These are phyloP conservation scores for Chrysoporthe austroafricana DNA, from an alignment of 2,329 filamentous ascomycete genomes.

Conservation along the genomic window DNA sequence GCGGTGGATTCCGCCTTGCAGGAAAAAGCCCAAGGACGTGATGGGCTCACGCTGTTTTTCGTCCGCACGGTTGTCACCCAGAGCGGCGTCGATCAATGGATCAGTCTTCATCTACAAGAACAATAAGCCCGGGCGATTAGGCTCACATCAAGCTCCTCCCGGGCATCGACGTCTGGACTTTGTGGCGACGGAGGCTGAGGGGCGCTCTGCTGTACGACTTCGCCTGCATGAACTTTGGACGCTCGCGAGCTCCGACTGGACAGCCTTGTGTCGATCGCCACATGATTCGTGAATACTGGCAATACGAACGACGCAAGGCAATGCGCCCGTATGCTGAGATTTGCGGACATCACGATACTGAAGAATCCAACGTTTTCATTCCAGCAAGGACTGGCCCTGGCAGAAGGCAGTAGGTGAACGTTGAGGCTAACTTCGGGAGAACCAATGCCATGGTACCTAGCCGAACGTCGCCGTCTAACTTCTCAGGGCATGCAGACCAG, in stretches of 20 bases:
- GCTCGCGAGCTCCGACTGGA: background rate
- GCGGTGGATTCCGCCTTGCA: slow-evolving; percentile 1
- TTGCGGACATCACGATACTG: background rate
- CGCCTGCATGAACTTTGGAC: background rate
- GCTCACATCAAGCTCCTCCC: background rate
- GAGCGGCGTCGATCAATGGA: background rate
- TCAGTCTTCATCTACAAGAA: background rate
- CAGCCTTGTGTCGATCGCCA: background rate
- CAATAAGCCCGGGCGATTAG: background rate
- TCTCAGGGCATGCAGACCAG: background rate
- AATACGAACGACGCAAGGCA: background rate
- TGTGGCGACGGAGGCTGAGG: background rate
- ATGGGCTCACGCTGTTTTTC: background rate
- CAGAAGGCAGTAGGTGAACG: background rate
- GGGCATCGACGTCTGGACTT: background rate
- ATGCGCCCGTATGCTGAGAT: background rate
- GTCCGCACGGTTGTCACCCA: background rate
- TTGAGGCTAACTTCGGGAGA: background rate
- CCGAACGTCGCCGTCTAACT: background rate
- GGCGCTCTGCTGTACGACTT: background rate
- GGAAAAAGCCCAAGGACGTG: background rate
- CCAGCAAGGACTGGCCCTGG: background rate
- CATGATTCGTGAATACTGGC: too few relatives aligned
- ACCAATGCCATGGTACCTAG: background rate
- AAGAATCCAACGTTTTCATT: background rate